These are phyloP conservation scores for Rhodomyrtus tomentosa DNA, from an alignment of 345 rosid species.

Conservation along the genomic window DNA sequence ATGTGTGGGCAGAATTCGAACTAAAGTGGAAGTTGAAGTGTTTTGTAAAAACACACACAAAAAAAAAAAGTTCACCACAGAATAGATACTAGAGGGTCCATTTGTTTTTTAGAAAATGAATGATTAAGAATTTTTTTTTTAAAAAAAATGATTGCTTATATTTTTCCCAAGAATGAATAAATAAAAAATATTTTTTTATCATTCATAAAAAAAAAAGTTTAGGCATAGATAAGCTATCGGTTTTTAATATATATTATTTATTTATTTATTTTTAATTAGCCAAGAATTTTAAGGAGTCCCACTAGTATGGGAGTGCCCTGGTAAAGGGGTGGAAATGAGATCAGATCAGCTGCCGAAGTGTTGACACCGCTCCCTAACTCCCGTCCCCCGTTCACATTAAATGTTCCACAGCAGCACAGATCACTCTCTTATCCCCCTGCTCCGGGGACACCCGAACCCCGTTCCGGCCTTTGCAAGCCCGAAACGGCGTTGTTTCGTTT, in stretches of 20 bases:
- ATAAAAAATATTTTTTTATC: too few species aligned
- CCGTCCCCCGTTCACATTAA: background rate
- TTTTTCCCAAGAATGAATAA: too few species aligned
- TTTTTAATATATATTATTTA: too few species aligned
- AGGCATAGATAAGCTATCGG: too few species aligned
- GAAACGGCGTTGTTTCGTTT: background rate
- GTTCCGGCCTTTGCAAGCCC: too few species aligned
- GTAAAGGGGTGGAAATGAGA: background rate
- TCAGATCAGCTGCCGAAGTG: background rate
- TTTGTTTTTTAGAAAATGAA: too few species aligned
- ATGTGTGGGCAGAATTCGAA: rapidly evolving
- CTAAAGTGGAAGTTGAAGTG: background rate
- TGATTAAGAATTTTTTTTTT: too few species aligned
- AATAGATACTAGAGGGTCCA: background rate
- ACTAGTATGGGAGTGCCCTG: background rate
- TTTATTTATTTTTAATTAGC: background rate
- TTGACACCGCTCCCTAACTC: background rate
- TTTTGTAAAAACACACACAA: background rate
- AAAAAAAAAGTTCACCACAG: background rate
- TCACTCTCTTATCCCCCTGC: too few species aligned
- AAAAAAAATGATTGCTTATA: too few species aligned
- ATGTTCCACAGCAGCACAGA: too few species aligned
- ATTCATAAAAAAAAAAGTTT: too few species aligned
- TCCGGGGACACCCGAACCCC: too few species aligned
- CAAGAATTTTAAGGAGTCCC: background rate